Percentiles rank a stretch among this genome's conserved stretches.
phyloP scores from a whole-genome alignment of 805 yeast species.

The Clavispora carvajalis region DNA sequence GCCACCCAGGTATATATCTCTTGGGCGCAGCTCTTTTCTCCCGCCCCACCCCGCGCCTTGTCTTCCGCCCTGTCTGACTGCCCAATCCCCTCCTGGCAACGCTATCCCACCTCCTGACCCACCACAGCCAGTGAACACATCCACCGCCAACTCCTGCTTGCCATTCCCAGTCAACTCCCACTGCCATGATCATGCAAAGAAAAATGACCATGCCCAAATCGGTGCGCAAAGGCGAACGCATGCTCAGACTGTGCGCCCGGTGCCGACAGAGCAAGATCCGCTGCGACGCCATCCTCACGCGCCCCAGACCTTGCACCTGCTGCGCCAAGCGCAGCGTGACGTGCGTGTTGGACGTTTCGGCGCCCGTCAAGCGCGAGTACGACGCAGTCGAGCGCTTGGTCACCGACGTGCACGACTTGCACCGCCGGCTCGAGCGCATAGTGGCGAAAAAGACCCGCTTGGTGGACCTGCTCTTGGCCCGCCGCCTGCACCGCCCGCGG shows the following conservation, averaged over 20 bases:
- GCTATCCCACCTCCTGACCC: not conserved
- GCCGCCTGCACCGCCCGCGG: not conserved
- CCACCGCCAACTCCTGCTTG: too few species aligned
- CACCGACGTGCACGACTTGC: constrained; percentile 12
- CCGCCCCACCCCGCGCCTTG: too few species aligned
- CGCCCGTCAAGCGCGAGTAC: constrained; percentile 11
- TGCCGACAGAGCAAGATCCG: constrained; percentile 65
- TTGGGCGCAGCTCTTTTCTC: too few species aligned
- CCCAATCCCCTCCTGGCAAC: not conserved
- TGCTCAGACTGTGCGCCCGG: constrained; percentile 51
- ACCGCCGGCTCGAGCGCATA: constrained; percentile 9
- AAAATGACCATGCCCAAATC: constrained; percentile 9
- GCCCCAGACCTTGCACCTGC: constrained; percentile 53
- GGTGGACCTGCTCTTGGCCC: constrained; percentile 4
- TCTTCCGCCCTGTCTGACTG: too few species aligned
- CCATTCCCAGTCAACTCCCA: too few species aligned
- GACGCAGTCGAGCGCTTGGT: constrained; percentile 11
- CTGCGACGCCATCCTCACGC: constrained; percentile 50
- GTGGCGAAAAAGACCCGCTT: constrained; percentile 9
- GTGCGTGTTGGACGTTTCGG: constrained; percentile 52
- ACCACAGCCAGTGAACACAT: too few species aligned
- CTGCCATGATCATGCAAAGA: constrained; percentile 15
- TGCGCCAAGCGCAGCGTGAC: constrained; percentile 47
- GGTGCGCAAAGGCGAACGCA: constrained; percentile 12
- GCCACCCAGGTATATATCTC: too few species aligned